Conservation (phyloP, 495 filamentous ascomycete species). For the Letharia lupina region DNA sequence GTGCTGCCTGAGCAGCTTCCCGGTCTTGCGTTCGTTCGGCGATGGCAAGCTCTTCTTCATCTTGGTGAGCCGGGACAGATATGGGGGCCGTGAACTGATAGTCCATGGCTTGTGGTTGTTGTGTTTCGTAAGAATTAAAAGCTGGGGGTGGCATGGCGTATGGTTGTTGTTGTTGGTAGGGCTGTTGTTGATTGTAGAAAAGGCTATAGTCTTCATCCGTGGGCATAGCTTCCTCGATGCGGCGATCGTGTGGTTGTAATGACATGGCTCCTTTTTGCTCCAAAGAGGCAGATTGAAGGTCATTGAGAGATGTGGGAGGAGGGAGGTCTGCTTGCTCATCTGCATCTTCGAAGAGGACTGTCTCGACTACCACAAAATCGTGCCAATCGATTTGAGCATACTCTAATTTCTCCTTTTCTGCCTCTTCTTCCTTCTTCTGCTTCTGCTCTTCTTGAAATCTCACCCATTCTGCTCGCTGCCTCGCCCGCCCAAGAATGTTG, state of each 20-base stretch:
- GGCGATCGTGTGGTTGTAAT: conserved; percentile 60
- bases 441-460: conserved; percentile 81
- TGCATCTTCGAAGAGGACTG: conserved; percentile 82
- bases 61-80: conserved; percentile 35
- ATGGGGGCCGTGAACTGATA: conserved; percentile 30
- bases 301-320: conserved; percentile 77
- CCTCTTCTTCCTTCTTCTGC: conserved; percentile 78
- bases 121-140: conserved; percentile 34
- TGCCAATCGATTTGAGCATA: conserved; percentile 97
- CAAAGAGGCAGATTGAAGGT: conserved; percentile 85
- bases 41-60: conserved; percentile 60
- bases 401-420: conserved; percentile 72
- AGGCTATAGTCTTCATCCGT: conserved; percentile 56
- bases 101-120: conserved; percentile 33
- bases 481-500: conserved; percentile 69
- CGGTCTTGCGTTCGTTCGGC: conserved; percentile 61
- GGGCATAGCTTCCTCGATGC: conserved; percentile 95
- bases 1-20: conserved; percentile 64
- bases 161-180: conserved; percentile 28
- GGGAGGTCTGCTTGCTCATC: conserved; percentile 84
- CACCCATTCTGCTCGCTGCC: conserved; percentile 76
- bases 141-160: conserved; percentile 26
- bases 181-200: conserved; percentile 45
- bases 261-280: conserved; percentile 91
- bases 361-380: conserved; percentile 93